Evolutionary conservation across 2,329 filamentous ascomycete species (phyloP).

Genomic region (Apiospora phragmitis): DNA sequence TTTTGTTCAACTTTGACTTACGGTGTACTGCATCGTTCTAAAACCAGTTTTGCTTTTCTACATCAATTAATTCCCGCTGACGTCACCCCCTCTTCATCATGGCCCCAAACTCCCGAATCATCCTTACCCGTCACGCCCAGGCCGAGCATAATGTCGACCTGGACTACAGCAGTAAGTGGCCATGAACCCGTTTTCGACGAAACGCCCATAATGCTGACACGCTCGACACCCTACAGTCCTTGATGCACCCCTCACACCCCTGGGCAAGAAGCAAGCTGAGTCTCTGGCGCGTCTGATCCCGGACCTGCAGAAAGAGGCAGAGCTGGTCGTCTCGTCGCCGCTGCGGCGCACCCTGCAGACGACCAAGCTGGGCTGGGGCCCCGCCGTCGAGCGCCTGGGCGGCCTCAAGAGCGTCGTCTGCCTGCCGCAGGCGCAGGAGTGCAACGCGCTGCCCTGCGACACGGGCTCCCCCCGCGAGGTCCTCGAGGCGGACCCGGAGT

Average conservation of each 20-base stretch:
- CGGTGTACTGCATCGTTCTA: neutral
- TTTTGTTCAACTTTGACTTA: neutral
- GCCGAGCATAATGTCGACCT: slow-evolving; percentile 29
- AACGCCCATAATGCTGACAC: neutral
- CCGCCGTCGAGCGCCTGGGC: slow-evolving; percentile 23
- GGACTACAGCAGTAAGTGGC: slow-evolving; percentile 26
- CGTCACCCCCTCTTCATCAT: slow-evolving; percentile 16
- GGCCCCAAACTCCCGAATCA: slow-evolving; percentile 27
- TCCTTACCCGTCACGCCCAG: slow-evolving; percentile 28
- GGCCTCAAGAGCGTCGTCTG: slow-evolving; percentile 23
- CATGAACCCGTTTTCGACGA: no score
- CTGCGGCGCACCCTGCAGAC: slow-evolving; percentile 35
- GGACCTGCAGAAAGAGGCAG: slow-evolving; percentile 22
- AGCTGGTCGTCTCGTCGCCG: slow-evolving; percentile 32
- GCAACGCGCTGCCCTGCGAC: slow-evolving; percentile 30
- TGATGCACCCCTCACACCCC: slow-evolving; percentile 26
- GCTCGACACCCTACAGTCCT: slow-evolving; percentile 18
- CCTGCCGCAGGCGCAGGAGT: slow-evolving; percentile 33
- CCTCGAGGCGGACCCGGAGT: slow-evolving; percentile 27
- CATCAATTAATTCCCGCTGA: neutral
- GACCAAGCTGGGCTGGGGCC: slow-evolving; percentile 28
- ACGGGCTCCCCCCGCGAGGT: slow-evolving; percentile 27
- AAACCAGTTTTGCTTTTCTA: neutral
- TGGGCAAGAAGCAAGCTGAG: slow-evolving; percentile 27
- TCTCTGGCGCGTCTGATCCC: slow-evolving; percentile 21